Evolutionary conservation across 768 basidiomycete species (phyloP).

Genomic region (Tricholoma sp.): DNA sequence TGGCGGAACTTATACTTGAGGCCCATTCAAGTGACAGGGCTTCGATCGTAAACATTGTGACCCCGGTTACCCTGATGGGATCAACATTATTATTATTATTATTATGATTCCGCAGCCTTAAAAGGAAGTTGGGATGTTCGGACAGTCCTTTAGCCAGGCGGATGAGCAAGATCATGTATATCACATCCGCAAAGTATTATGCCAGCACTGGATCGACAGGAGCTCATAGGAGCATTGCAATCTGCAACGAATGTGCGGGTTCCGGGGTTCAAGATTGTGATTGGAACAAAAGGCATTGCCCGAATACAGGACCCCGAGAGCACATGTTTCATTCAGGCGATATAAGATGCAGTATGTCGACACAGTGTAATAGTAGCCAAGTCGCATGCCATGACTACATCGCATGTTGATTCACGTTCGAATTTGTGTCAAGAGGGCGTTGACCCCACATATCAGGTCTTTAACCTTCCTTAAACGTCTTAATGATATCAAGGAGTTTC

Average conservation of each 20-base stretch:
- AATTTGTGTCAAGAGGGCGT: background rate
- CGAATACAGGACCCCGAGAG: background rate
- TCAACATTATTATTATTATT: background rate
- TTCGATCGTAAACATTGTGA: conserved; percentile 36
- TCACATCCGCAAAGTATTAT: no score
- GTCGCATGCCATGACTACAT: background rate
- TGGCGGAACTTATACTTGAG: conserved; percentile 57
- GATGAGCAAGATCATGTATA: no score
- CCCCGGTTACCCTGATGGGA: conserved; percentile 32
- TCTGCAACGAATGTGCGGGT: background rate
- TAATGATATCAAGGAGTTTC: conserved; percentile 11
- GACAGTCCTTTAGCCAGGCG: no score
- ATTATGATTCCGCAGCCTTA: background rate
- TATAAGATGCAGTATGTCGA: background rate
- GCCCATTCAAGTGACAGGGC: conserved; percentile 43
- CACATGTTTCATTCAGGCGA: background rate
- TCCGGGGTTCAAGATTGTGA: no score
- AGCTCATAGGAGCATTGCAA: background rate
- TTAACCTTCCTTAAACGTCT: conserved; percentile 11
- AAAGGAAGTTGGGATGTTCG: no score
- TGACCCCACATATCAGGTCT: conserved; percentile 4
- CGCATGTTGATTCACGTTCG: background rate
- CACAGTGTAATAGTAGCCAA: no score
- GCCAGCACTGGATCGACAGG: no score
- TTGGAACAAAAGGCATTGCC: background rate